Percentiles rank a stretch among this genome's conserved stretches.
phyloP scores from a whole-genome alignment of 1,284 basidiomycete species.

The Papiliotrema flavescens region DNA sequence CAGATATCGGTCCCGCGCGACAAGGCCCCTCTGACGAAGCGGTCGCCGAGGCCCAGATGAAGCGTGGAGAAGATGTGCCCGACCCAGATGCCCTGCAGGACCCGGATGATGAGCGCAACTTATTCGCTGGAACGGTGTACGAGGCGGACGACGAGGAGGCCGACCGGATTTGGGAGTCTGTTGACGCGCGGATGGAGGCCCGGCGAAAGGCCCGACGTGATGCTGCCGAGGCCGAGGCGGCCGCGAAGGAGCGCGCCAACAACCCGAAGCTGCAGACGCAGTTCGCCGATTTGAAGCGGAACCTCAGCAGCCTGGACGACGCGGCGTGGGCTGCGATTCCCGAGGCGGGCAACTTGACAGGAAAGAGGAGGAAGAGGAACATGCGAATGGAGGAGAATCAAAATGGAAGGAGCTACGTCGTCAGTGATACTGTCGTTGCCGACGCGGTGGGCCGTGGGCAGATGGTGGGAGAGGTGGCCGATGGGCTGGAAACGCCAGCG shows the following conservation, averaged over 20 bases:
- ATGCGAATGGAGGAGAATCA: constrained; percentile 56
- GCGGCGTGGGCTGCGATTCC: constrained; percentile 92
- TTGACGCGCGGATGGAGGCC: constrained; percentile 87
- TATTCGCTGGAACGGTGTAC: constrained; percentile 93
- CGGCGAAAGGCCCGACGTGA: constrained; percentile 66
- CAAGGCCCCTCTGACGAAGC: constrained; percentile 87
- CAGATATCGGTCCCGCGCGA: constrained; percentile 96
- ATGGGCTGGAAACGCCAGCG: constrained; percentile 74
- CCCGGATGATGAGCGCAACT: constrained; percentile 93
- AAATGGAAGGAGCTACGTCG: constrained; percentile 68
- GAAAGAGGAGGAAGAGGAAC: constrained; percentile 83
- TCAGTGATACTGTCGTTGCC: constrained; percentile 78
- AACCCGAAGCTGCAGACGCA: constrained; percentile 55
- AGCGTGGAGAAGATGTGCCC: constrained; percentile 80
- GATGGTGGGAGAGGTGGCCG: constrained; percentile 73
- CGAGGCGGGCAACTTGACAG: constrained; percentile 91
- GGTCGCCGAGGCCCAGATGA: constrained; percentile 76
- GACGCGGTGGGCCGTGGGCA: constrained; percentile 50
- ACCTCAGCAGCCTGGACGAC: constrained; percentile 78
- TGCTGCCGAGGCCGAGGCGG: constrained; percentile 42
- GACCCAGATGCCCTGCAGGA: constrained; percentile 86
- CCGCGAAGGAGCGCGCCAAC: constrained; percentile 44
- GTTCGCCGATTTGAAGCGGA: constrained; percentile 92
- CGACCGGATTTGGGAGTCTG: constrained; percentile 86
- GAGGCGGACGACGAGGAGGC: constrained; percentile 98